Evolutionary conservation across 192 early-diverging fungal species (phyloP).

Genomic region (Coemansia sp.): DNA sequence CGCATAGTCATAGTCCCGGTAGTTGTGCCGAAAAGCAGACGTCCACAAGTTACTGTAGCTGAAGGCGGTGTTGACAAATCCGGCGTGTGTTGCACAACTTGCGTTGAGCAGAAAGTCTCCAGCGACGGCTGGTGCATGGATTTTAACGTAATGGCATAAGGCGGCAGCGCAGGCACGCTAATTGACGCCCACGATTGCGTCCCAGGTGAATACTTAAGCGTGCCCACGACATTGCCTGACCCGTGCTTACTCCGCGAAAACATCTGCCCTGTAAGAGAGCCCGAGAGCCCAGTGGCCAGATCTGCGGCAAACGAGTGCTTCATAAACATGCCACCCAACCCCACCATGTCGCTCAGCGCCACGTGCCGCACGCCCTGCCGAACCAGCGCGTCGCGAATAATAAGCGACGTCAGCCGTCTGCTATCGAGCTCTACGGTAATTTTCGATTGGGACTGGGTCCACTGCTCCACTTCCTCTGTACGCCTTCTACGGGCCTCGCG

Average conservation of each 20-base stretch:
- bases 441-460: constrained; percentile 61
- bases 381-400: constrained; percentile 39
- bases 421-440: constrained; percentile 43
- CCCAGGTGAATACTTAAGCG: constrained; percentile 69
- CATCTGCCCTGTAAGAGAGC: constrained; percentile 61
- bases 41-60: constrained; percentile 61
- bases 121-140: constrained; percentile 33
- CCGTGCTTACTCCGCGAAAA: constrained; percentile 64
- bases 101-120: constrained; percentile 10
- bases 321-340: constrained; percentile 38
- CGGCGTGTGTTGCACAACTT: constrained; percentile 55
- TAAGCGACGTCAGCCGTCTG: constrained; percentile 52
- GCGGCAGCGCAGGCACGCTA: constrained; percentile 57
- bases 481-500: constrained; percentile 59
- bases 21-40: constrained; percentile 60
- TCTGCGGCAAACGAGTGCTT: constrained; percentile 66
- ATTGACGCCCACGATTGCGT: constrained; percentile 54
- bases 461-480: constrained; percentile 64
- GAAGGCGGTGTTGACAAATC: constrained; percentile 67
- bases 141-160: constrained; percentile 63
- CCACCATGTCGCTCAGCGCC: constrained; percentile 33
- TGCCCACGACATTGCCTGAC: constrained; percentile 74
- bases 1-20: constrained; percentile 75
- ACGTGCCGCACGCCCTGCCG: neutral
- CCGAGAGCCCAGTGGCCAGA: constrained; percentile 55